Evolutionary conservation across 2,329 filamentous ascomycete genomes (phyloP).

Genomic region (Epichloe elymi): DNA sequence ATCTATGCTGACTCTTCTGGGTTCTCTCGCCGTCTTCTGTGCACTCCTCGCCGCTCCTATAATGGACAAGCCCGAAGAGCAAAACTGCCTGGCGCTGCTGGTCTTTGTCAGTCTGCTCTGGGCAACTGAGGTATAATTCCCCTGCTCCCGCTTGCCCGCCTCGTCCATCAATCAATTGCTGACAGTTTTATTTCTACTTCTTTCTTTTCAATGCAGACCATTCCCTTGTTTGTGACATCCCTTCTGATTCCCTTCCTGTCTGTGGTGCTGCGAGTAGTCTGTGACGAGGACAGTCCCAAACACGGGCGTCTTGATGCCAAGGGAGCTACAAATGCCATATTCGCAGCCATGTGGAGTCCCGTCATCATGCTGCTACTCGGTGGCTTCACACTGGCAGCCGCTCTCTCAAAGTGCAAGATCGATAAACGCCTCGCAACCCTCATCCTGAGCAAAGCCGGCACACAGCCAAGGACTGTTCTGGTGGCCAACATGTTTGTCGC

Average conservation of each 20-base stretch:
- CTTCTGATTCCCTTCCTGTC: slow-evolving; percentile 87
- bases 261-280: slow-evolving; percentile 73
- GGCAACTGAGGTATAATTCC: slow-evolving; percentile 72
- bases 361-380: slow-evolving; percentile 97
- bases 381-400: slow-evolving; percentile 90
- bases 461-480: slow-evolving; percentile 74
- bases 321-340: slow-evolving; percentile 70
- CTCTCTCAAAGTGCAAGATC: slow-evolving; percentile 92
- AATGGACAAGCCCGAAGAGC: slow-evolving; percentile 77
- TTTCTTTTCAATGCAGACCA: slow-evolving; percentile 44
- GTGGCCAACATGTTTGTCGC: slow-evolving; percentile 98
- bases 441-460: slow-evolving; percentile 90
- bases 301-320: slow-evolving; percentile 65
- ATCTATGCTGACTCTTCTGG: slow-evolving; percentile 64
- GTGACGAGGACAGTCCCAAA: slow-evolving; percentile 46
- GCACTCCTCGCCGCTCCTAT: slow-evolving; percentile 65
- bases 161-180: slow-evolving; percentile 1
- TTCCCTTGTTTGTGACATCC: slow-evolving; percentile 93
- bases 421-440: slow-evolving; percentile 95
- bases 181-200: not conserved
- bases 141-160: not conserved
- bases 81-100: slow-evolving; percentile 89
- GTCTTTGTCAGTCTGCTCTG: slow-evolving; percentile 88
- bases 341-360: slow-evolving; percentile 96
- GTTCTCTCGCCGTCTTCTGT: slow-evolving; percentile 60